Evolutionary conservation across 805 yeast genomes (phyloP).

Genomic region (Yamadazyma ubonensis): DNA sequence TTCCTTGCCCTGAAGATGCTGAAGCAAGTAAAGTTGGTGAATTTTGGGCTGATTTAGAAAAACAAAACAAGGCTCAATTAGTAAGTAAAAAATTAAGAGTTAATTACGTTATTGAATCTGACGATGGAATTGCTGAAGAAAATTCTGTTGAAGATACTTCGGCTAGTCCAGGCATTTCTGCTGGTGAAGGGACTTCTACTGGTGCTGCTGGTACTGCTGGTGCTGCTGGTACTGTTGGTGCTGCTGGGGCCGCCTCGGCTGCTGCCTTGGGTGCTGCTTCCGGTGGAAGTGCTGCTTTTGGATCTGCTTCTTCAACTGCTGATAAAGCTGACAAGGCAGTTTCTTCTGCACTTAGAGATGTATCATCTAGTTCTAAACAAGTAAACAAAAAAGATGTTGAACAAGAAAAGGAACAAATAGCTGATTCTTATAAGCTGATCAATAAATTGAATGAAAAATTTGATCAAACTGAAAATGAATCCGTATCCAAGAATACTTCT

Average conservation of each 20-base stretch:
- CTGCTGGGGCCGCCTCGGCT: constrained; percentile 11
- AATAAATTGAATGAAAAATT: constrained; percentile 44
- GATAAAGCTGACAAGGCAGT: constrained; percentile 11
- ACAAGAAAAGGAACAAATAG: constrained; percentile 36
- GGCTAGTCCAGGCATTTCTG: constrained; percentile 20
- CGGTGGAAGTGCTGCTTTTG: constrained; percentile 16
- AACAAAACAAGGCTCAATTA: constrained; percentile 52
- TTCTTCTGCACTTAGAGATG: constrained; percentile 10
- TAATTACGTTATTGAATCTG: constrained; percentile 40
- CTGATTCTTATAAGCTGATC: constrained; percentile 42
- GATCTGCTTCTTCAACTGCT: constrained; percentile 6
- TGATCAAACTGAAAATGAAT: constrained; percentile 38
- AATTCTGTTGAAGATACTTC: constrained; percentile 6
- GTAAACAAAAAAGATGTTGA: constrained; percentile 10
- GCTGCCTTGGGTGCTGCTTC: constrained; percentile 11
- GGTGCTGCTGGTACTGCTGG: constrained; percentile 19
- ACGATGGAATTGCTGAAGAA: constrained; percentile 11
- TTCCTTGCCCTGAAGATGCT: constrained; percentile 67
- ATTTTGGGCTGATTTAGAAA: constrained; percentile 73
- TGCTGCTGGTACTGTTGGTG: constrained; percentile 19
- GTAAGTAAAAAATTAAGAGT: constrained; percentile 69
- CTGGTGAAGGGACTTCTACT: no score
- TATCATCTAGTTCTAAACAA: constrained; percentile 12
- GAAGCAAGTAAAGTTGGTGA: constrained; percentile 60
- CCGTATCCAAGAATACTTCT: constrained; percentile 8